Evolutionary conservation across 495 filamentous ascomycete species (phyloP).

Genomic region (Hypoxylon rickii): DNA sequence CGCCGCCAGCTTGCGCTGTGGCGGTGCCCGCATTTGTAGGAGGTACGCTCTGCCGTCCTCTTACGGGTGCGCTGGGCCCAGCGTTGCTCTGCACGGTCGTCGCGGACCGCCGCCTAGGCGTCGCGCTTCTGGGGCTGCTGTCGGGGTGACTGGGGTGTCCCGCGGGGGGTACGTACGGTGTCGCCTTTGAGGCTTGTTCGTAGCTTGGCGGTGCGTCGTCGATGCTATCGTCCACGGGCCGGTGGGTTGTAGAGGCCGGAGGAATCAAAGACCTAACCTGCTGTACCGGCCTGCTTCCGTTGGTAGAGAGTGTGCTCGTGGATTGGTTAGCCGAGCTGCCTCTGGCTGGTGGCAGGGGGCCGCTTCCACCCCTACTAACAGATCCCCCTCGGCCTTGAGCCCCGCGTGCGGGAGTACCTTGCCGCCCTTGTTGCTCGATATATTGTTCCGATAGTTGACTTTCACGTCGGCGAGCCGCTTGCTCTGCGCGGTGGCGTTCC

Average conservation of each 20-base stretch:
- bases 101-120: constrained; percentile 24
- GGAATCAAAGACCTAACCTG: constrained; percentile 52
- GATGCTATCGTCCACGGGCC: constrained; percentile 52
- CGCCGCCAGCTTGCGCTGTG: constrained; percentile 10
- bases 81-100: constrained; percentile 14
- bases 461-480: constrained; percentile 54
- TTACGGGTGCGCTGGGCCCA: constrained; percentile 23
- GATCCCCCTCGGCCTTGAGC: constrained; percentile 32
- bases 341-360: constrained; percentile 24
- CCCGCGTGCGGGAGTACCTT: constrained; percentile 22
- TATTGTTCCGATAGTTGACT: constrained; percentile 58
- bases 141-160: constrained; percentile 60
- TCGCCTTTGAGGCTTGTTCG: constrained; percentile 72
- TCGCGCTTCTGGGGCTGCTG: constrained; percentile 41
- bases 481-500: constrained; percentile 59
- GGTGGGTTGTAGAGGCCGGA: constrained; percentile 39
- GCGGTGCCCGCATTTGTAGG: constrained; percentile 15
- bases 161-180: constrained; percentile 65
- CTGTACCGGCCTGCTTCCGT: constrained; percentile 36
- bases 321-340: constrained; percentile 29
- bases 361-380: constrained; percentile 22
- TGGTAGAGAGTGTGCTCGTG: constrained; percentile 26
- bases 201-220: constrained; percentile 78
- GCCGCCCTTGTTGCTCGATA: constrained; percentile 58
- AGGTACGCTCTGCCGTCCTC: constrained; percentile 35